Base-by-base conservation (phyloP, 768 basidiomycete species). In the Chiua virens region DNA sequence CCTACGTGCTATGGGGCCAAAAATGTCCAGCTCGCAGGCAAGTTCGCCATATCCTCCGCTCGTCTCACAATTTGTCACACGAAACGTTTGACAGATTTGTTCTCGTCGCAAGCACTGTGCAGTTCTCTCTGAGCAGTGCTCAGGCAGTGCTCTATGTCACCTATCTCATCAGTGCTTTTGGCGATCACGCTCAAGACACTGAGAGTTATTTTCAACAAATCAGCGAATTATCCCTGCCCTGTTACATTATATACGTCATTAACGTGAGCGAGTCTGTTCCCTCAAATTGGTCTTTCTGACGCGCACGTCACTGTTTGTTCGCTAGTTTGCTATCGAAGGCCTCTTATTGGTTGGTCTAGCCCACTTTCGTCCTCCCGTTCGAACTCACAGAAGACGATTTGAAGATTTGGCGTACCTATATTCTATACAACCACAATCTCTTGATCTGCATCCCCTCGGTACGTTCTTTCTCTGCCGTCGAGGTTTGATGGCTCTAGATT, bases 361-460 rank as follows among this genome's bases (percentile, higher is more conserved):
- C n/a, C 6, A 17, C 20, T 42, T 18, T 39, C 22, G 3, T 32
- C n/a, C 6, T 23, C 2, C 13, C 5, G 3, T 27, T 34, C 5
- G 32, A 14, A 25, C 48, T 61, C 35, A 47, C 30, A 2, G n/a
- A 15, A 15, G 8, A 25, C 9, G 7, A 43, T 21, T 8, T 34
- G 21, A 32, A 60, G 63, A 61, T 64, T 11, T 66, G 63, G 63
- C 65, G 64, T 23, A 43, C 63, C 10, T 64, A 40, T 40, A 11
- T 63, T 1, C 4, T 64, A 8, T 64, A 55, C 7, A 45, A 32
- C 36, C 17, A 49, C 13, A 50, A 47, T 25, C 22, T 66, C 36
- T 45, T 20, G 37, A 25, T 53, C 14, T 64, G 64, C 28, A 45
- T 64, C 5, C 53, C 62, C 3, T 44, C 47, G n/a, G 63, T 66